A percentile compares a stretch with the other conserved stretches of the same genome.
These are phyloP conservation scores for Rheum nobile DNA, from an alignment of 148 eudicot species.

Conservation along the genomic window DNA sequence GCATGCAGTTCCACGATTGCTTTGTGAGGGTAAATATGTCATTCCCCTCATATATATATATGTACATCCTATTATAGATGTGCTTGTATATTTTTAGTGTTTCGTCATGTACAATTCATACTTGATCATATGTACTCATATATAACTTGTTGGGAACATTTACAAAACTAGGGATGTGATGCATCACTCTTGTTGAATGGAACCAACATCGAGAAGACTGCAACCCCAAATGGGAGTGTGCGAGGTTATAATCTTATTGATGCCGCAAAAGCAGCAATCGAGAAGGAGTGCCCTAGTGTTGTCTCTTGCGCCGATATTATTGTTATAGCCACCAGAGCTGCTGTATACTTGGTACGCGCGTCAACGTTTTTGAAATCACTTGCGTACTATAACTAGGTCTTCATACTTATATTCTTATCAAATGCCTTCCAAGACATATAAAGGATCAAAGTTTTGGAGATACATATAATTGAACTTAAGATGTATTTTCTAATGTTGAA, in stretches of 20 bases:
- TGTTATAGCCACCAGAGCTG: constrained; percentile 5
- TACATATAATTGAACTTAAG: neutral
- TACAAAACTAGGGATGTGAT: constrained; percentile 11
- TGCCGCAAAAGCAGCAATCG: neutral
- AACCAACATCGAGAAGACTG: constrained; percentile 6
- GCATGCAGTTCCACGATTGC: constrained; percentile 15
- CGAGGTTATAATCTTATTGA: constrained; percentile 6
- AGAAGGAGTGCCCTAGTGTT: neutral
- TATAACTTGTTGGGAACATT: no score
- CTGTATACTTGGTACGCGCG: neutral
- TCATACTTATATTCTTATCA: neutral
- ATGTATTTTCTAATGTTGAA: no score
- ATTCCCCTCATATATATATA: neutral
- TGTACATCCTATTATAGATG: no score
- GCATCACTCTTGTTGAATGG: constrained; percentile 10
- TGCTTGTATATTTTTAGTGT: no score
- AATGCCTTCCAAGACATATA: no score
- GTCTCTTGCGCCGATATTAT: constrained; percentile 15
- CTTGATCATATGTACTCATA: no score
- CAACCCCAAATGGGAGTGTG: constrained; percentile 6
- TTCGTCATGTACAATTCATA: no score
- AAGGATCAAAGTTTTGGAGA: no score
- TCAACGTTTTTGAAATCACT: neutral
- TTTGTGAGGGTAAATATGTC: constrained; percentile 7
- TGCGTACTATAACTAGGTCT: neutral